A percentile compares a stretch with the other conserved stretches of the same genome.
These are phyloP conservation scores for Manihot esculenta DNA, from an alignment of 441 rosid genomes.

Conservation along the genomic window DNA sequence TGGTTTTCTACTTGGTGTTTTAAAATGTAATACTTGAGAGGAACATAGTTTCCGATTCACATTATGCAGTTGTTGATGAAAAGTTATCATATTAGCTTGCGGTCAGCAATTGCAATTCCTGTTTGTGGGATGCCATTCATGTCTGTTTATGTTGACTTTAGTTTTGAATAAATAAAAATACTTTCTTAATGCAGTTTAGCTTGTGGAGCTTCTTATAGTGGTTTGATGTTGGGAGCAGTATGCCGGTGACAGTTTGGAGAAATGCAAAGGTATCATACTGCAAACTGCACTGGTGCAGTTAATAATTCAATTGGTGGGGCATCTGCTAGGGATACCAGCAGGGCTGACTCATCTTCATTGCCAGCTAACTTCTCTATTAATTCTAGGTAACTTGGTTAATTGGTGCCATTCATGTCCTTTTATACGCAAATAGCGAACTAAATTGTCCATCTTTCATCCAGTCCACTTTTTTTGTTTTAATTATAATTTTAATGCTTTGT, in stretches of 20 bases:
- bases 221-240: constrained; percentile 76
- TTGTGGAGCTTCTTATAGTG: constrained; percentile 25
- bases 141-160: background rate
- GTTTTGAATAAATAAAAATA: too few species aligned
- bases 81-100: constrained; percentile 18
- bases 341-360: constrained; percentile 78
- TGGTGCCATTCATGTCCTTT: background rate
- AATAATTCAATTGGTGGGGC: constrained; percentile 73
- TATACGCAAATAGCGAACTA: background rate
- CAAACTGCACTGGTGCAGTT: constrained; percentile 92
- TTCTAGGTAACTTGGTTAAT: constrained; percentile 57
- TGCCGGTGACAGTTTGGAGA: constrained; percentile 89
- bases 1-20: background rate
- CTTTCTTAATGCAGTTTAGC: too few species aligned
- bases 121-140: background rate
- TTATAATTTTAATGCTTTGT: background rate
- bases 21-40: background rate
- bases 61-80: constrained; percentile 2
- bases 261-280: constrained; percentile 97
- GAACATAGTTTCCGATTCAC: background rate
- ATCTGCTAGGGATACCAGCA: constrained; percentile 72
- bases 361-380: constrained; percentile 55
- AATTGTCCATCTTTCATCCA: too few species aligned
- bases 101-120: constrained; percentile 18
- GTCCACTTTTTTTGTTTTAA: background rate